Evolutionary conservation across 1,139 yeast genomes (phyloP), one percentile per base, ranked within the genome.

Genomic region (Kodamaea plutei): DNA sequence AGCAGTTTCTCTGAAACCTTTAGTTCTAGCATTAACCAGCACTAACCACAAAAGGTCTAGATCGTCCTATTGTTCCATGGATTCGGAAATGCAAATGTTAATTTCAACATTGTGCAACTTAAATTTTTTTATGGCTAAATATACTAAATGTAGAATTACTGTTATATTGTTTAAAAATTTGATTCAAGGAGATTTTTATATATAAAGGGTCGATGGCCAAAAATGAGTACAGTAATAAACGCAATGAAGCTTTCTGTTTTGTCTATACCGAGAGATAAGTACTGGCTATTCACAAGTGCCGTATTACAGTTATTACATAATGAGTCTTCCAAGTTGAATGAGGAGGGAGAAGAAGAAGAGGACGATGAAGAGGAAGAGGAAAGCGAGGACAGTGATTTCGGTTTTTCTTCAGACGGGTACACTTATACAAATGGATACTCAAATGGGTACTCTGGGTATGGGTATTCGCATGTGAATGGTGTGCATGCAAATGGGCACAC

Each of bases 211-310:
- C n/a, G n/a, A n/a, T n/a, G n/a, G n/a, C n/a, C n/a, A n/a, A n/a
- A n/a, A n/a, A n/a, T n/a, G n/a, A n/a, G n/a, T n/a, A n/a, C n/a
- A n/a, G n/a, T n/a, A n/a, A 48, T 73, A 22, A 69, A 68, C 43
- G 64, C 63, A 8, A 64, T 72, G 3, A 49, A 54, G 29, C 54
- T 74, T 22, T 60, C 73, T 14, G 60, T 73, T 16, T 52, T 74
- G 36, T 69, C 79, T 2, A 61, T 73, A 15, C 73, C 74, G 1
- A 50, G 79, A 37, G 56, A 56, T 12, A 61, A 64, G 36, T 69
- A 64, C 42, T 74, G 79, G 79, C 40, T 74, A 8, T 73, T 73
- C 39, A 56, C 68, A 28, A 57, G 70, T 27, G 64, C 76, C 0
- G 58, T 73, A 8, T 52, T 72, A 13, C 63, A 59, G 36, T 56